Base-by-base conservation (phyloP, 441 rosid species). In the Pelargonium fulgidum region DNA sequence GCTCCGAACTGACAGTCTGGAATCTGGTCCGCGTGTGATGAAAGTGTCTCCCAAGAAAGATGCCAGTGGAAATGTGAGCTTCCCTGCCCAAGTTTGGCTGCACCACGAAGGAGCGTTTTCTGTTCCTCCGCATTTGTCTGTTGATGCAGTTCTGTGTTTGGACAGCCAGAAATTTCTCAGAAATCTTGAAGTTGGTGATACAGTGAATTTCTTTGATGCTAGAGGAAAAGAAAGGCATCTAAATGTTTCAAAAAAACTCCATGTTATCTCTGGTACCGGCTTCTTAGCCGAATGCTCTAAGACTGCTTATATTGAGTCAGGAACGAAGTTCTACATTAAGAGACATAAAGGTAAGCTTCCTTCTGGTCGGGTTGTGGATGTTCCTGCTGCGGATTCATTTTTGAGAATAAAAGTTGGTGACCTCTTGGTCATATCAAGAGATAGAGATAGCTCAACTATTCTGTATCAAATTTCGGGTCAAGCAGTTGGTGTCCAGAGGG, bases 361-460 rank as follows among this genome's bases (percentile, higher is more conserved):
- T 66, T 71, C 76, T 68, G 90, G 86, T 33, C 19, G 11, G 59
- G 89, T 86, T 75, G 83, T 81, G 9, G 80, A 86, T 75, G 86
- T 88, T 77, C 93, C 90, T 39, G 77, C 83, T 19, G 75, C 64
- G 14, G 88, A 81, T 76, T 73, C 82, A 33, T 86, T 66, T 77
- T 74, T 85, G 65, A 83, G 88, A 76, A 70, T 88, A 48, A 82
- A 67, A 79, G 88, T 84, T 42, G 93, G 93, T 67, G 93, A 88
- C 65, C 74, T 83, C 72, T 83, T 88, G 29, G 81, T 64, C 68
- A 85, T 86, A 76, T 76, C 81, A 1, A 26, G 33, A 26, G 33
- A 26, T 26, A 76, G 84, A 77, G 82, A 76, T 73, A 75, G 72
- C 72, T 78, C 81, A 0, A 71, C 56, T 1, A 72, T 69, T 19